Evolutionary conservation across 306 rosid species (phyloP), one percentile per base, ranked within the genome.

Genomic region (Prunus dulcis): DNA sequence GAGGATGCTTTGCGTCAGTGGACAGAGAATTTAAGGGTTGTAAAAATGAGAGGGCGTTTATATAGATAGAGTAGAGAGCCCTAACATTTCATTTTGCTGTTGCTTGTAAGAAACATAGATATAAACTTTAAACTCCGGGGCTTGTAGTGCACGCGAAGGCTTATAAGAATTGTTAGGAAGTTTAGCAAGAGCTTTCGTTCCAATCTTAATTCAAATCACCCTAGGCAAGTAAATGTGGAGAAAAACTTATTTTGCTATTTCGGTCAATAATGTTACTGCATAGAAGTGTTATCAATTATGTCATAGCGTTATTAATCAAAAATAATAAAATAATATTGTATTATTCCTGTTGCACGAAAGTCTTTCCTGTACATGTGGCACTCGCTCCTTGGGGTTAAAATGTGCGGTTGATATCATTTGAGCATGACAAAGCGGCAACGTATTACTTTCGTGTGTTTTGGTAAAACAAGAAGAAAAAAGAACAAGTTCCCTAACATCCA

Each of bases 121-220:
- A 5, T 8, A 20, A 28, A 69, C 77, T 57, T 79, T 49, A 6
- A 6, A 22, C 38, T 30, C 55, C 30, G 53, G 62, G 52, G 58
- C 82, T 82, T 83, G 87, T 19, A 82, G 88, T 83, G 87, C 62
- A 85, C 73, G 93, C 60, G 82, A 88, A 86, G 91, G 49, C 60
- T 75, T 64, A 34, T 57, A 38, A 45, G 51, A 12, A 46, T 56
- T 20, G 65, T 46, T 74, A 22, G 51, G 23, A 76, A 74, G 74
- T 66, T 70, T 62, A 32, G 71, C 50, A 72, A 66, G 51, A 61
- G 32, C n/a, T 76, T 68, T 38, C 30, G 41, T 52, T 46, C 45
- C 34, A 52, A 22, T 5, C 2, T 27, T 4, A 22, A 18, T 6
- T 0, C 6, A 62, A 41, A 23, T 23, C 38, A 15, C 2, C 41